Percentiles rank a stretch among this genome's conserved stretches.
Evolutionary conservation across 2,329 filamentous ascomycete genomes (phyloP).

Genomic region (Dactylonectria estremocensis): DNA sequence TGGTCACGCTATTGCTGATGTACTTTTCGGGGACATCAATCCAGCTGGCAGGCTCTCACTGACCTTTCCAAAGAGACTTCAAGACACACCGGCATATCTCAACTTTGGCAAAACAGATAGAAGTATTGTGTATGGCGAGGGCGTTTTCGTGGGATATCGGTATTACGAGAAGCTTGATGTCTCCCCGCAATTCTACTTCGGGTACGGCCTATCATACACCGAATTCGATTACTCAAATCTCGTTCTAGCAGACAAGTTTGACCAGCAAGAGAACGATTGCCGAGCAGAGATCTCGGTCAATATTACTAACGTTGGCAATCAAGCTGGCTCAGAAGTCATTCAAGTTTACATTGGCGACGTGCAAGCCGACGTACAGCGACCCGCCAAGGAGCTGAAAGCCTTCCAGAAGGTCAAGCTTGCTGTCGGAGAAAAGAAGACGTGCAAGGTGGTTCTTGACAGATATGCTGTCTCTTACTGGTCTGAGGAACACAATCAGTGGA

Average conservation of each 20-base stretch:
- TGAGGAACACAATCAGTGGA: slow-evolving; percentile 14
- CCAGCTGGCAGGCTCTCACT: neutral
- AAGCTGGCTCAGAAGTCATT: slow-evolving; percentile 17
- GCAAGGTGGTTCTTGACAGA: slow-evolving; percentile 11
- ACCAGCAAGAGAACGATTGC: too few relatives aligned
- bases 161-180: slow-evolving; percentile 73
- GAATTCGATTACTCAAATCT: slow-evolving; percentile 66
- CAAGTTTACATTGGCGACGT: slow-evolving; percentile 14
- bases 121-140: neutral
- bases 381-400: slow-evolving; percentile 10
- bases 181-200: slow-evolving; percentile 76
- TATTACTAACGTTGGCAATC: neutral
- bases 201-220: slow-evolving; percentile 58
- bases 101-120: neutral
- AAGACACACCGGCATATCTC: neutral
- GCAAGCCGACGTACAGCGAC: neutral
- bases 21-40: neutral
- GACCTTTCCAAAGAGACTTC: neutral
- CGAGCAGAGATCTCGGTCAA: neutral
- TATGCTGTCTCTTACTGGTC: slow-evolving; percentile 26
- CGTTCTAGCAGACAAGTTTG: too few relatives aligned
- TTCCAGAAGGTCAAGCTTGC: slow-evolving; percentile 7
- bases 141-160: neutral
- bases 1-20: neutral
- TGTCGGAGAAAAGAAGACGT: neutral